Percentiles rank a stretch among this genome's conserved stretches.
phyloP scores from a whole-genome alignment of 805 yeast genomes.

The Wickerhamiella sorbophila region DNA sequence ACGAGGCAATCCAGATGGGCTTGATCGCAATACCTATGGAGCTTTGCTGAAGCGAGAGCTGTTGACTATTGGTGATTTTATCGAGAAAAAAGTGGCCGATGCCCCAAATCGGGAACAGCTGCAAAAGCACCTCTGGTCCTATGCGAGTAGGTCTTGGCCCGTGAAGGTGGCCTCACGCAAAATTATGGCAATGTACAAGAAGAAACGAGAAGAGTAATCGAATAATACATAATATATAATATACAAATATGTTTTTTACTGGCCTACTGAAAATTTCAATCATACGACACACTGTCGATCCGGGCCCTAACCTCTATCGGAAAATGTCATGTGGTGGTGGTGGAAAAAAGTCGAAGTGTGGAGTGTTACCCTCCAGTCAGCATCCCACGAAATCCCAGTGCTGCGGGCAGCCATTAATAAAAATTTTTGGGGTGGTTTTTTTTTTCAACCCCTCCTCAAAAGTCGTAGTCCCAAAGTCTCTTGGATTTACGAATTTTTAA shows the following conservation, averaged over 20 bases:
- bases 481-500: neutral
- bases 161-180: conserved; percentile 53
- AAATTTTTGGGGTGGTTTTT: neutral
- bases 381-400: no score
- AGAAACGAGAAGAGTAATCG: conserved; percentile 6
- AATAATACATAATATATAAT: neutral
- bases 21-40: conserved; percentile 69
- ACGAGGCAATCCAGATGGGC: conserved; percentile 49
- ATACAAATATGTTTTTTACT: no score
- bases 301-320: no score
- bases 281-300: no score
- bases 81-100: conserved; percentile 29
- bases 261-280: no score
- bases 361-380: no score
- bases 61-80: conserved; percentile 59
- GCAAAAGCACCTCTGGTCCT: conserved; percentile 66
- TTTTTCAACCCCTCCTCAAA: neutral
- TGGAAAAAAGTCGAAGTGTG: no score
- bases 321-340: no score
- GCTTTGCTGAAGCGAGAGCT: conserved; percentile 52
- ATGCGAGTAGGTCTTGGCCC: conserved; percentile 80
- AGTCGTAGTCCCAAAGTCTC: neutral
- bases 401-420: no score
- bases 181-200: conserved; percentile 57
- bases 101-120: conserved; percentile 26